Percentiles rank a stretch among this genome's conserved stretches.
phyloP scores from a whole-genome alignment of 345 rosid species.

The Ceriops zippeliana region DNA sequence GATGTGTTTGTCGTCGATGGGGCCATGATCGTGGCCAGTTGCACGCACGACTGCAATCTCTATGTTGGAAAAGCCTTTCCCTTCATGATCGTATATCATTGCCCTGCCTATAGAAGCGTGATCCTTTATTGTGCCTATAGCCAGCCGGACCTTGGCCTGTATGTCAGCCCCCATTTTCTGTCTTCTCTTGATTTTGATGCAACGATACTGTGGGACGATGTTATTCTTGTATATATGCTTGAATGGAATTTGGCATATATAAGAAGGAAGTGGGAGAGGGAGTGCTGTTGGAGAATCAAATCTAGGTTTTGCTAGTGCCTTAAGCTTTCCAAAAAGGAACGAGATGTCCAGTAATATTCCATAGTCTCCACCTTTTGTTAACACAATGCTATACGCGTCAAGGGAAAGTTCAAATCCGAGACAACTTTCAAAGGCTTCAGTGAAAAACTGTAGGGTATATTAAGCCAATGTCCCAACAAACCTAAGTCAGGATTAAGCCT shows the following conservation, averaged over 20 bases:
- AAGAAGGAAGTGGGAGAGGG: slow-evolving; percentile 1
- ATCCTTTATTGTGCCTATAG: slow-evolving; percentile 69
- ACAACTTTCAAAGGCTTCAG: too few species aligned
- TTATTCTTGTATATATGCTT: slow-evolving; percentile 11
- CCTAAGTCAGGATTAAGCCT: not conserved
- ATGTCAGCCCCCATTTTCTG: slow-evolving; percentile 48
- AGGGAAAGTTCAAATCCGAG: too few species aligned
- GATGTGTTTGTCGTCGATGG: slow-evolving; percentile 65
- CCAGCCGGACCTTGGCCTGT: slow-evolving; percentile 50
- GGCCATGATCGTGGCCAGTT: slow-evolving; percentile 56
- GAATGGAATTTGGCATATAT: slow-evolving; percentile 15
- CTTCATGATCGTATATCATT: slow-evolving; percentile 44
- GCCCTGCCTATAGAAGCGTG: slow-evolving; percentile 79
- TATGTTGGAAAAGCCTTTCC: slow-evolving; percentile 51
- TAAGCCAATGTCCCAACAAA: not conserved
- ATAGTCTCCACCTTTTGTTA: too few species aligned
- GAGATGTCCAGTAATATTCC: too few species aligned
- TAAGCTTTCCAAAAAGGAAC: not conserved
- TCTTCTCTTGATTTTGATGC: not conserved
- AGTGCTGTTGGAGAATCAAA: slow-evolving; percentile 20
- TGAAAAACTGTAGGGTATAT: too few species aligned
- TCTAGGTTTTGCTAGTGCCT: slow-evolving; percentile 14
- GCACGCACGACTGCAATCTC: slow-evolving; percentile 81
- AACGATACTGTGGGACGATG: not conserved
- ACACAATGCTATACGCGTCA: too few species aligned